Conservation (phyloP, 768 basidiomycete species). For the Amanita fuliginea region DNA sequence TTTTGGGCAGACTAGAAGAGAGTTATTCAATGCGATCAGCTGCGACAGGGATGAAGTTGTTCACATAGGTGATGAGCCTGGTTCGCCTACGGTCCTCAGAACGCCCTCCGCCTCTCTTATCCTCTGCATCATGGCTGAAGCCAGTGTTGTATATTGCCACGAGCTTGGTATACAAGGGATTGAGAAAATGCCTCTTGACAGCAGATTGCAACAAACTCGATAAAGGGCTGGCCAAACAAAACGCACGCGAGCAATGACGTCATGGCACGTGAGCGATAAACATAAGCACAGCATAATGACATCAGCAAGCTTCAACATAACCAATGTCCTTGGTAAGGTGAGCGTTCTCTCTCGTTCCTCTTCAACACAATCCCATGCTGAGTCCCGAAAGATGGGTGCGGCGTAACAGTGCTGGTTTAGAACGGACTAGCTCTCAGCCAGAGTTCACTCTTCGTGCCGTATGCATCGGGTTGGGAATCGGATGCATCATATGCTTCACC, state of each 20-base stretch:
- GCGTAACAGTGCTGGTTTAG: not conserved
- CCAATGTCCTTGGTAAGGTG: not conserved
- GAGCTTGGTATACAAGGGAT: not conserved
- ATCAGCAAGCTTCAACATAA: conserved; percentile 3
- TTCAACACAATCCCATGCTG: not conserved
- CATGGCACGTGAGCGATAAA: too few relatives aligned
- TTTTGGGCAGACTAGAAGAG: conserved; percentile 48
- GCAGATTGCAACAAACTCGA: not conserved
- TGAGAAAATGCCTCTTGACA: not conserved
- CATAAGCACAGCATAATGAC: too few relatives aligned
- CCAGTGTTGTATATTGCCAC: not conserved
- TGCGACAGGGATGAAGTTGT: not conserved
- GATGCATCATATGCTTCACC: conserved; percentile 83
- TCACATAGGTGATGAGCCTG: conserved; percentile 22
- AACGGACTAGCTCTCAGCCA: conserved; percentile 18
- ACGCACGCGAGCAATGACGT: not conserved
- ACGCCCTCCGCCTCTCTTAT: conserved; percentile 40
- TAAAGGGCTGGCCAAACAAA: not conserved
- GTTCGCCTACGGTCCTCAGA: conserved; percentile 38
- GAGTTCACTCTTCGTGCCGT: conserved; percentile 50
- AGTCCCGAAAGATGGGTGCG: not conserved
- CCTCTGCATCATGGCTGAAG: conserved; percentile 35
- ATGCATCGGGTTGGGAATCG: conserved; percentile 68
- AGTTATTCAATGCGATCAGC: conserved; percentile 2
- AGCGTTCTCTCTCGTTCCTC: not conserved